Percentiles rank a stretch among this genome's conserved stretches.
Conservation (phyloP, 495 filamentous ascomycete genomes). For the Trichoderma gamsii region DNA sequence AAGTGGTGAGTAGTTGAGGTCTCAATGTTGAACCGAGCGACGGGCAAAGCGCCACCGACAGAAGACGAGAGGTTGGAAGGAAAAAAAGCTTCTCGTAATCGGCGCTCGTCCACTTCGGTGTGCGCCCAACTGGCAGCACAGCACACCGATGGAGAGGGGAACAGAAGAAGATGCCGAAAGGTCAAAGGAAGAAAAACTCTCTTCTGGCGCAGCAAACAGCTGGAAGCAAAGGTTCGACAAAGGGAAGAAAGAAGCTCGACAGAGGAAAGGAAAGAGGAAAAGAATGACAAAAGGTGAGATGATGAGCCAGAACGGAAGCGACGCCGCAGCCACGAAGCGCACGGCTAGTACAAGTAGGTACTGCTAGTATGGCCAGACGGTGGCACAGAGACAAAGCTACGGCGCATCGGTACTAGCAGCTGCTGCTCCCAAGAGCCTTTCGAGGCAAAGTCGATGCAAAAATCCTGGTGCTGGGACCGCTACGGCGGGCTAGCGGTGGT, state of each 20-base stretch:
- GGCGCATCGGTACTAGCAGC: background rate
- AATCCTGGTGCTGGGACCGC: too few relatives aligned
- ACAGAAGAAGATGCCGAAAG: background rate
- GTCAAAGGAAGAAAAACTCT: background rate
- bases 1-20: background rate
- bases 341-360: background rate
- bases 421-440: background rate
- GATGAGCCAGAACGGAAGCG: background rate
- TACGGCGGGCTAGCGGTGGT: too few relatives aligned
- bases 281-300: background rate
- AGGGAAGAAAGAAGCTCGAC: background rate
- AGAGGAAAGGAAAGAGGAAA: background rate
- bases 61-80: background rate
- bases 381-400: background rate
- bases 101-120: background rate
- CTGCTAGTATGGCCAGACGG: background rate
- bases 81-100: background rate
- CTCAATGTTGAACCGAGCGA: background rate
- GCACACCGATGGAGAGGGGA: background rate
- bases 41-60: background rate
- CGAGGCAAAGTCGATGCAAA: too few relatives aligned
- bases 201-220: background rate
- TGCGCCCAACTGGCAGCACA: conserved; percentile 5
- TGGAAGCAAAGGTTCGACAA: background rate
- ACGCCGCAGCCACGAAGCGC: background rate